Conservation (phyloP, 2,329 filamentous ascomycete genomes). For the Ascochyta lentis region DNA sequence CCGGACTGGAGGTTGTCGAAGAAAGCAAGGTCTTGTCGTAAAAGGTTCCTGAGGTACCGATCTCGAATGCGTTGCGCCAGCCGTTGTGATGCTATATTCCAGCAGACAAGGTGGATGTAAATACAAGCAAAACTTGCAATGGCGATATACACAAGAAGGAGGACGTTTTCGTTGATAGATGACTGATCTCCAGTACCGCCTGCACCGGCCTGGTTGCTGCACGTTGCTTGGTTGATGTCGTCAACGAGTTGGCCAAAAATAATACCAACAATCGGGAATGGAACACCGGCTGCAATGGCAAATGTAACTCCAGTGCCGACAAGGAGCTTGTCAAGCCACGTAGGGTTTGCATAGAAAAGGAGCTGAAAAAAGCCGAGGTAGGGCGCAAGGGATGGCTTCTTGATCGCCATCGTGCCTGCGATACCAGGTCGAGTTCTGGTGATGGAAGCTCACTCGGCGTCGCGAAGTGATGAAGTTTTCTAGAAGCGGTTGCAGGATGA, state of each 20-base stretch:
- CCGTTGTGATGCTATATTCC: slow-evolving; percentile 69
- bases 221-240: slow-evolving; percentile 65
- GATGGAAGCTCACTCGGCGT: slow-evolving; percentile 21
- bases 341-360: slow-evolving; percentile 46
- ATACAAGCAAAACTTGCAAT: slow-evolving; percentile 69
- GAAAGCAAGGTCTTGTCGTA: slow-evolving; percentile 68
- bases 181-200: slow-evolving; percentile 38
- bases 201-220: slow-evolving; percentile 43
- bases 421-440: slow-evolving; percentile 17
- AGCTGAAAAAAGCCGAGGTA: slow-evolving; percentile 44
- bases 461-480: slow-evolving; percentile 28
- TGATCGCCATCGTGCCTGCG: slow-evolving; percentile 36
- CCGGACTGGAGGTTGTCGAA: slow-evolving; percentile 69
- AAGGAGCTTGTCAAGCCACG: slow-evolving; percentile 48
- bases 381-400: slow-evolving; percentile 33
- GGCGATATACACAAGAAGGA: slow-evolving; percentile 68
- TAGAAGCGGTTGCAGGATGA: slow-evolving; percentile 25
- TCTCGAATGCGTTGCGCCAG: slow-evolving; percentile 69
- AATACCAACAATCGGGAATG: slow-evolving; percentile 69
- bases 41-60: slow-evolving; percentile 63
- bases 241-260: slow-evolving; percentile 70
- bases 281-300: slow-evolving; percentile 65
- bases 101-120: slow-evolving; percentile 69
- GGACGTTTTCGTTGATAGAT: slow-evolving; percentile 64
- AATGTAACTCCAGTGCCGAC: slow-evolving; percentile 49